Evolutionary conservation across 2,329 filamentous ascomycete genomes (phyloP).

Genomic region (Graphilbum sp.): DNA sequence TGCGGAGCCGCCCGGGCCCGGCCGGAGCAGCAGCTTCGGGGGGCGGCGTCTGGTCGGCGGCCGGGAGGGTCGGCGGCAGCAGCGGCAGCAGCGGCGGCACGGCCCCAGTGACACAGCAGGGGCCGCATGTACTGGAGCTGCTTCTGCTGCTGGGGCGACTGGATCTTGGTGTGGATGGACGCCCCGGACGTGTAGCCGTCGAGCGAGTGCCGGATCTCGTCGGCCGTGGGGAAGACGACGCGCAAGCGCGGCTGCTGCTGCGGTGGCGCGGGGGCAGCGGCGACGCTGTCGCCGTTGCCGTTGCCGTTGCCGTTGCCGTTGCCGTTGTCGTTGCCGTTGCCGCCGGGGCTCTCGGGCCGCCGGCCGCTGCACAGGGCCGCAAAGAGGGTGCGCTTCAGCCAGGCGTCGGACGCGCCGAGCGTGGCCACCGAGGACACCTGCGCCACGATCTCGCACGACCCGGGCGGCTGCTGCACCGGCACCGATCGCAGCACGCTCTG

Average conservation of each 20-base stretch:
- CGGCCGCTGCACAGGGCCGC: slow-evolving; percentile 22
- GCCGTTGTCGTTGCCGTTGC: too few relatives aligned
- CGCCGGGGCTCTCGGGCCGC: too few relatives aligned
- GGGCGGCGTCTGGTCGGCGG: too few relatives aligned
- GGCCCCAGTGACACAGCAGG: slow-evolving; percentile 63
- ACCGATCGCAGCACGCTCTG: slow-evolving; percentile 40
- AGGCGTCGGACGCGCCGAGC: slow-evolving; percentile 51
- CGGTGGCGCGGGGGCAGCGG: too few relatives aligned
- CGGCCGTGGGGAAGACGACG: slow-evolving; percentile 64
- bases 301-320: neutral
- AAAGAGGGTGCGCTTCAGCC: slow-evolving; percentile 54
- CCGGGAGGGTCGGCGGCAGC: too few relatives aligned
- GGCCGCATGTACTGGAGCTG: slow-evolving; percentile 59
- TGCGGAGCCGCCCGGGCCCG: slow-evolving; percentile 63
- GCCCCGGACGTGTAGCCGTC: slow-evolving; percentile 63
- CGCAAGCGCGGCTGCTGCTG: slow-evolving; percentile 35
- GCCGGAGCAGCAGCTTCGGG: slow-evolving; percentile 41
- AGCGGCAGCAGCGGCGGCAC: too few relatives aligned
- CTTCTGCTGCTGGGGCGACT: slow-evolving; percentile 52
- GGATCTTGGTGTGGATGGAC: slow-evolving; percentile 69
- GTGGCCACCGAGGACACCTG: slow-evolving; percentile 75
- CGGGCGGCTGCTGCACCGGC: slow-evolving; percentile 20
- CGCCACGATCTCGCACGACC: slow-evolving; percentile 35
- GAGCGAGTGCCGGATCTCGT: slow-evolving; percentile 60
- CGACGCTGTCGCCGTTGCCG: neutral